Evolutionary conservation across 768 basidiomycete species (phyloP).

Genomic region (Rhizopogon vesiculosus): DNA sequence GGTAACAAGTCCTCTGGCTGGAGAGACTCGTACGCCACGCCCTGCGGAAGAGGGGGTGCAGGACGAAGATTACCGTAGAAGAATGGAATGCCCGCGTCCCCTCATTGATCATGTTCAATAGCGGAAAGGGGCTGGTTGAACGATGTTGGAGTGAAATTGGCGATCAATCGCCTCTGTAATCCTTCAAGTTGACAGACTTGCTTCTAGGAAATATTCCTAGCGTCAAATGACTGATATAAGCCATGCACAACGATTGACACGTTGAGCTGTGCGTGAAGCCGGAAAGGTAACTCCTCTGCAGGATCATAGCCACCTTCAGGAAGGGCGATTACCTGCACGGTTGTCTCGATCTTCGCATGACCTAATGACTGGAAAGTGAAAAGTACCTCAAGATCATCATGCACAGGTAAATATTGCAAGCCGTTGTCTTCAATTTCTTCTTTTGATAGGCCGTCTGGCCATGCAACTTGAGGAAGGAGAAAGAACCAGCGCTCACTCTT

Average conservation of each 20-base stretch:
- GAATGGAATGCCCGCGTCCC: conserved; percentile 55
- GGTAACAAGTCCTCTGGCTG: conserved; percentile 65
- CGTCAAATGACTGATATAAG: conserved; percentile 30
- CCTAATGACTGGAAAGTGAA: conserved; percentile 28
- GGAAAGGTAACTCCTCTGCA: conserved; percentile 39
- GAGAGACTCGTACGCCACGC: conserved; percentile 36
- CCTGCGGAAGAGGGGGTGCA: conserved; percentile 48
- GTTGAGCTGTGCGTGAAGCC: conserved; percentile 39
- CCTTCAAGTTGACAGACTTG: conserved; percentile 36
- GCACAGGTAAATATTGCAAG: conserved; percentile 20
- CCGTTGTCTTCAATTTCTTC: conserved; percentile 32
- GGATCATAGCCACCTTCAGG: conserved; percentile 22
- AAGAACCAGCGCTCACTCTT: conserved; percentile 34
- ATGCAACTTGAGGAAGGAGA: conserved; percentile 37
- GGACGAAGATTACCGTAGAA: conserved; percentile 68
- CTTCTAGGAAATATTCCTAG: conserved; percentile 22
- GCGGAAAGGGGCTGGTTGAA: conserved; percentile 1
- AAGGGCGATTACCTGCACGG: conserved; percentile 35
- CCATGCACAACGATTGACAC: conserved; percentile 35
- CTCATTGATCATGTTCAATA: conserved; percentile 6
- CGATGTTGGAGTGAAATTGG: conserved; percentile 14
- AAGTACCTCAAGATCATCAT: conserved; percentile 43
- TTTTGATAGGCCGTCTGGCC: conserved; percentile 26
- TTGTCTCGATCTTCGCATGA: conserved; percentile 33
- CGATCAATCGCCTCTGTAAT: conserved; percentile 53